Evolutionary conservation across 768 basidiomycete species (phyloP).

Genomic region (Serpula lacrymans): DNA sequence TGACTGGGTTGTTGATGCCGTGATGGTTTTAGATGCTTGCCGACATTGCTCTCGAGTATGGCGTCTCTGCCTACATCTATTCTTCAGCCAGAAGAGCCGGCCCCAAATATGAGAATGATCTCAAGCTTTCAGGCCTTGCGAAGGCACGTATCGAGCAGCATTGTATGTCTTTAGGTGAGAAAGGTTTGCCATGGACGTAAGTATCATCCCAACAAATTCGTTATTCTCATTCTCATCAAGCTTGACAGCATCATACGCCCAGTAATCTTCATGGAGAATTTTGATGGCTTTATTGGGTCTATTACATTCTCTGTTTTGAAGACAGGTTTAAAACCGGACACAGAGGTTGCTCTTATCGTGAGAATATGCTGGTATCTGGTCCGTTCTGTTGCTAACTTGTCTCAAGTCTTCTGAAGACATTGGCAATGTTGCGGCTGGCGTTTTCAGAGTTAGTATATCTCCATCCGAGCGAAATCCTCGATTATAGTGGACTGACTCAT

Average conservation of each 20-base stretch:
- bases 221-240: not conserved
- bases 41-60: constrained; percentile 35
- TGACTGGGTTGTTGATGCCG: not conserved
- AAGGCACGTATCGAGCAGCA: constrained; percentile 38
- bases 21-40: constrained; percentile 24
- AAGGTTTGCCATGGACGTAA: constrained; percentile 37
- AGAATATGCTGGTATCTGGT: constrained; percentile 8
- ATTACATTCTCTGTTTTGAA: constrained; percentile 32
- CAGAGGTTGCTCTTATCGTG: constrained; percentile 34
- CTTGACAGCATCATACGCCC: constrained; percentile 35
- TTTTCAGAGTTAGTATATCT: constrained; percentile 23
- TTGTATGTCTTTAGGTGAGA: constrained; percentile 24
- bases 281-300: constrained; percentile 33
- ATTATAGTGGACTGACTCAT: not conserved
- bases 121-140: constrained; percentile 22
- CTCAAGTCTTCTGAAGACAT: constrained; percentile 31
- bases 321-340: constrained; percentile 29
- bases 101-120: constrained; percentile 29
- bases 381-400: not conserved
- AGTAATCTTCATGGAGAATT: constrained; percentile 44
- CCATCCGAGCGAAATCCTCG: not conserved
- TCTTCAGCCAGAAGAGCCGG: constrained; percentile 38
- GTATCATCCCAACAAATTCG: constrained; percentile 11
- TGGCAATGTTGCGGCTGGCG: constrained; percentile 30
- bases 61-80: constrained; percentile 32